Evolutionary conservation across 1,139 yeast species (phyloP).

Genomic region (Fermentozyma sake): DNA sequence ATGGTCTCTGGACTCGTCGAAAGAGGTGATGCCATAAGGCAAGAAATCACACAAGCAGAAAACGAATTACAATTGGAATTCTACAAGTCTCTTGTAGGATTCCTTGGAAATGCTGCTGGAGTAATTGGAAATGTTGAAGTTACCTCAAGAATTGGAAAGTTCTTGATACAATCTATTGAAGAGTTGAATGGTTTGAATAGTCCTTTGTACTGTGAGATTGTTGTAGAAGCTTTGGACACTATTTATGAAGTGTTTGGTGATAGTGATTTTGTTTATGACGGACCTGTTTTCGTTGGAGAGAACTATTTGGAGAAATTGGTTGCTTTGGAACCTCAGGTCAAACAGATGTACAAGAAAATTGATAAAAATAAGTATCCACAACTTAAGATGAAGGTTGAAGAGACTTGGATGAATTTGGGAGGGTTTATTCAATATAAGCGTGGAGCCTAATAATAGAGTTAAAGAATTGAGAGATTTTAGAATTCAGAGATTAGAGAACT

Average conservation of each 20-base stretch:
- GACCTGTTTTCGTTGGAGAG: conserved; percentile 57
- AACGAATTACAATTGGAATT: conserved; percentile 19
- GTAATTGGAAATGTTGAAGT: conserved; percentile 41
- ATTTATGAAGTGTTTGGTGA: conserved; percentile 85
- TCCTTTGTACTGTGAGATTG: conserved; percentile 30
- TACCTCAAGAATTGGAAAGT: conserved; percentile 44
- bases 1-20: conserved; percentile 24
- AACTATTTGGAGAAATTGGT: conserved; percentile 44
- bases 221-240: conserved; percentile 59
- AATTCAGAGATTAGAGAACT: no score
- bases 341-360: conserved; percentile 53
- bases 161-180: conserved; percentile 33
- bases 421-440: conserved; percentile 75
- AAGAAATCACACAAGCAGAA: conserved; percentile 6
- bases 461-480: no score
- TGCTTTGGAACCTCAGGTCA: conserved; percentile 44
- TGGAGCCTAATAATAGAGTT: no score
- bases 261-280: conserved; percentile 59
- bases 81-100: conserved; percentile 38
- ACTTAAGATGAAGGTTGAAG: conserved; percentile 64
- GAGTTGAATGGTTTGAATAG: conserved; percentile 14
- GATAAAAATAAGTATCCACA: conserved; percentile 61
- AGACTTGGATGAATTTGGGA: conserved; percentile 60
- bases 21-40: conserved; percentile 14
- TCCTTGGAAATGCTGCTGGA: conserved; percentile 54